These are phyloP conservation scores for Lactifluus subvellereus DNA, from an alignment of 768 basidiomycete genomes.

Conservation along the genomic window DNA sequence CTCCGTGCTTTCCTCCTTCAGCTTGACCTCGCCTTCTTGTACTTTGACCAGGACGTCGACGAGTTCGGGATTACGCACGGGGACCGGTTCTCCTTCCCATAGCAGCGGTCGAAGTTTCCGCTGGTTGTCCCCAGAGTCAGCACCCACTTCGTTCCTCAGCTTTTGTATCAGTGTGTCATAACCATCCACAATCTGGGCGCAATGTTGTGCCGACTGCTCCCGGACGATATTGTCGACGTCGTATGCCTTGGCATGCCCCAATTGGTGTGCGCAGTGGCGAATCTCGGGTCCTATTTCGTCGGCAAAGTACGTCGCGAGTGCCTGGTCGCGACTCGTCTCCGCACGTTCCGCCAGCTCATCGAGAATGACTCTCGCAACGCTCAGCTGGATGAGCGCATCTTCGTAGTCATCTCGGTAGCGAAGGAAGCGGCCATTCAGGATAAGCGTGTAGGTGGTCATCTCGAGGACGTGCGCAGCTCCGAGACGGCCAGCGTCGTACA, in stretches of 20 bases:
- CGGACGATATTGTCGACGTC: constrained; percentile 71
- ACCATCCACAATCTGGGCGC: constrained; percentile 56
- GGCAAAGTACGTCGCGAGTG: constrained; percentile 73
- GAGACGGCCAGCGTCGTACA: constrained; percentile 49
- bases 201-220: constrained; percentile 53
- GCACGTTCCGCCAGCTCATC: constrained; percentile 59
- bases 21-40: constrained; percentile 64
- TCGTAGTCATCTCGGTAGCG: constrained; percentile 73
- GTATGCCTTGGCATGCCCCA: constrained; percentile 73
- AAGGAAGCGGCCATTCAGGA: constrained; percentile 77
- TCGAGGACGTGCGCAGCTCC: constrained; percentile 59
- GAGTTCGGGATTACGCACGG: constrained; percentile 85
- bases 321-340: constrained; percentile 76
- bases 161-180: constrained; percentile 50
- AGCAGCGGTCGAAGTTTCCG: constrained; percentile 52
- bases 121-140: constrained; percentile 34
- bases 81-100: constrained; percentile 83
- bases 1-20: constrained; percentile 38
- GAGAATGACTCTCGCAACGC: constrained; percentile 71
- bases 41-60: constrained; percentile 82
- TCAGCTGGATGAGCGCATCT: constrained; percentile 66
- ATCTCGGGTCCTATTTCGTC: constrained; percentile 91
- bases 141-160: constrained; percentile 42
- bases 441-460: constrained; percentile 68
- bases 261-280: constrained; percentile 85